Evolutionary conservation across 257 asterid genomes (phyloP), one percentile per base, ranked within the genome.

Genomic region (Capsicum rhomboideum): DNA sequence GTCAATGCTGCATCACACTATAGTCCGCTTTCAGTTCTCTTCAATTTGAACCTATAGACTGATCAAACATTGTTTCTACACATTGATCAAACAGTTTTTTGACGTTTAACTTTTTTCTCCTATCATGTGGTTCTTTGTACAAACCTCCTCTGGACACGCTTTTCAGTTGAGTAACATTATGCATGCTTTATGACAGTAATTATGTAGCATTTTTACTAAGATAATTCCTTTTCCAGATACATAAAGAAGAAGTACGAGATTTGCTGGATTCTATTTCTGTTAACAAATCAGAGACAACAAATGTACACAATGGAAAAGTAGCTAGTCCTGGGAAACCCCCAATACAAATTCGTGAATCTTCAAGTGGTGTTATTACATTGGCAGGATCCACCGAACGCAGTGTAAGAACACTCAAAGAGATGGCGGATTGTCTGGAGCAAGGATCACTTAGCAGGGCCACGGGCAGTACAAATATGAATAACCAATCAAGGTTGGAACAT

Each of bases 401-500:
- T 75, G 95, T 97, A 61, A 94, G 87, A 69, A 88, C 98, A 61
- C 93, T 97, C 46, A 91, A 94, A 90, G 99, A 97, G 91, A 97
- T 97, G 99, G 92, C 97, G 11, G 95, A 94, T 82, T 97, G 99
- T 88, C 88, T 97, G 78, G 99, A 97, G 90, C 95, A 91, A 89
- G 99, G 99, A 85, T 97, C 99, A 16, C 83, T 95, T 50, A 87
- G 91, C 91, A 88, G 99, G 90, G 99, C 99, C 44, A 97, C 99
- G 7, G 99, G 99, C 85, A 97, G 99, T 85, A 97, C 99, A 79
- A 97, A 97, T 88, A 97, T 97, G 99, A 97, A 97, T 90, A 93
- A 94, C 85, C 96, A 93, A 80, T 97, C 99, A 5, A 97, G 99
- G 99, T 97, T 83, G 82, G 82, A 28, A 77, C 8, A 11, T 28